Percentiles rank a stretch among this genome's conserved stretches.
Evolutionary conservation across 176 grass and related monocot genomes (phyloP).

Genomic region (Triticum aestivum): IWGSC_CS_RefSeq_v2.1 NC_057808.1:295106165-295106664

Average conservation of each 20-base stretch:
- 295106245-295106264: constrained; percentile 84
- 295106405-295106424: constrained; percentile 44
- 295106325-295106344: constrained; percentile 67
- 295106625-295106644: not conserved
- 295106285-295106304: constrained; percentile 76
- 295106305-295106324: constrained; percentile 61
- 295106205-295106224: constrained; percentile 79
- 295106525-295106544: constrained; percentile 88
- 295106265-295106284: constrained; percentile 56
- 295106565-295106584: not conserved
- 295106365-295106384: constrained; percentile 61
- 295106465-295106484: constrained; percentile 15
- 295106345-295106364: constrained; percentile 77
- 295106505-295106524: constrained; percentile 65
- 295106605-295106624: constrained; percentile 21
- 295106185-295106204: constrained; percentile 58
- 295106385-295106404: constrained; percentile 51
- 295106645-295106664: constrained; percentile 6
- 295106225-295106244: constrained; percentile 51
- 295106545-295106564: constrained; percentile 10
- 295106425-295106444: constrained; percentile 57
- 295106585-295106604: not conserved
- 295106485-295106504: constrained; percentile 44
- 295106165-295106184: constrained; percentile 73
- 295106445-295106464: constrained; percentile 54